Evolutionary conservation across 805 yeast species (phyloP).

Genomic region (Isabelozyma pseudorhagii): DNA sequence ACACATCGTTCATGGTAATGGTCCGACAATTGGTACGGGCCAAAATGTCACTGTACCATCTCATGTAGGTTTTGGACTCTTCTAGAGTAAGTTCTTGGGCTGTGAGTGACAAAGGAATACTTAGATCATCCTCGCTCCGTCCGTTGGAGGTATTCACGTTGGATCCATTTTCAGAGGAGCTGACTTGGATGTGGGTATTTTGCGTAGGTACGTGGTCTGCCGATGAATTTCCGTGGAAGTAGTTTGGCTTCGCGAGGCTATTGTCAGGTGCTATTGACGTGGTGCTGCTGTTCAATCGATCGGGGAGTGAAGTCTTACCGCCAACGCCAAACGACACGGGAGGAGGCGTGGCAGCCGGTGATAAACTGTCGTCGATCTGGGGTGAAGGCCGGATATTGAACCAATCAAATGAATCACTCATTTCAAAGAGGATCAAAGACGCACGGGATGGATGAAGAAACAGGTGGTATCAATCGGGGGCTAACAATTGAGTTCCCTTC

Average conservation of each 20-base stretch:
- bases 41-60: constrained; percentile 90
- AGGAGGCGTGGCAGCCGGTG: constrained; percentile 39
- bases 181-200: not conserved
- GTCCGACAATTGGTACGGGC: constrained; percentile 65
- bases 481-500: not conserved
- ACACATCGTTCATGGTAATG: constrained; percentile 73
- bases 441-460: too few species aligned
- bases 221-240: not conserved
- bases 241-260: not conserved
- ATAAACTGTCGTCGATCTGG: not conserved
- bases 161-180: not conserved
- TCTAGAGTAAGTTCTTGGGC: constrained; percentile 67
- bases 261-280: not conserved
- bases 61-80: constrained; percentile 79
- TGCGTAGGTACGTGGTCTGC: constrained; percentile 6
- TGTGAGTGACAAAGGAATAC: constrained; percentile 62
- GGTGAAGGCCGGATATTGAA: constrained; percentile 28
- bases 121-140: constrained; percentile 29
- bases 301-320: not conserved
- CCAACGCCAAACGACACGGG: constrained; percentile 46
- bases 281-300: not conserved
- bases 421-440: not conserved
- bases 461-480: not conserved
- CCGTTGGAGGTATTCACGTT: not conserved
- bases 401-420: constrained; percentile 48